phyloP scores from a whole-genome alignment of 176 grass and related monocot species.

The Hordeum marinum region DNA sequence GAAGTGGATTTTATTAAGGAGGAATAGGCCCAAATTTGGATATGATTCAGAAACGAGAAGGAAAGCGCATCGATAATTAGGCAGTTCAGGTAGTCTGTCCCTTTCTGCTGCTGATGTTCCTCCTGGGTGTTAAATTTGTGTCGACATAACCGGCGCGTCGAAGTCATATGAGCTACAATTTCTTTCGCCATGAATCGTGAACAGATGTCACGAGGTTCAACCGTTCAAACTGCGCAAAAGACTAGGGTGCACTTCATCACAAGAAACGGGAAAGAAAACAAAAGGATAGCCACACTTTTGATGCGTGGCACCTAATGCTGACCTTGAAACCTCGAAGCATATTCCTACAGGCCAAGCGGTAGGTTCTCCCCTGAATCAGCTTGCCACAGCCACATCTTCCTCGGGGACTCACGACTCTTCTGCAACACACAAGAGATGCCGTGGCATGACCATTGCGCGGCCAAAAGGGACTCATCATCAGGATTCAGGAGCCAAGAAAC shows the following conservation, averaged over 20 bases:
- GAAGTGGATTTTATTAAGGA: no score
- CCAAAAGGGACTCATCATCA: background rate
- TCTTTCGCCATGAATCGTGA: no score
- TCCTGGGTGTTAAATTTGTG: background rate
- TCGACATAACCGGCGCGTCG: background rate
- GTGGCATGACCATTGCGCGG: background rate
- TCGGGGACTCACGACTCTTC: background rate
- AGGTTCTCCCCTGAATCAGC: constrained; percentile 4
- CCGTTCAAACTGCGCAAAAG: background rate
- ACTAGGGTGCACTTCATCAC: background rate
- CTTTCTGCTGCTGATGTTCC: background rate
- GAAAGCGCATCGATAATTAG: background rate
- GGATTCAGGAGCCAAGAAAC: background rate
- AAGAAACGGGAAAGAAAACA: background rate
- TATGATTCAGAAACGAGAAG: background rate
- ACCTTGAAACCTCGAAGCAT: constrained; percentile 8
- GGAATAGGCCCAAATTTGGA: no score
- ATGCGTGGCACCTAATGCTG: background rate
- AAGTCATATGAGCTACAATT: background rate
- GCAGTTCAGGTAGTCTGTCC: background rate
- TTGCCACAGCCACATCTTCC: background rate
- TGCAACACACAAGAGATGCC: background rate
- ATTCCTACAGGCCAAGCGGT: background rate
- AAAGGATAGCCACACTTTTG: background rate
- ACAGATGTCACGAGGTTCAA: no score